Percentiles rank a stretch among this genome's conserved stretches.
phyloP scores from a whole-genome alignment of 2,329 filamentous ascomycete genomes.

The Dendryphion nanum region DNA sequence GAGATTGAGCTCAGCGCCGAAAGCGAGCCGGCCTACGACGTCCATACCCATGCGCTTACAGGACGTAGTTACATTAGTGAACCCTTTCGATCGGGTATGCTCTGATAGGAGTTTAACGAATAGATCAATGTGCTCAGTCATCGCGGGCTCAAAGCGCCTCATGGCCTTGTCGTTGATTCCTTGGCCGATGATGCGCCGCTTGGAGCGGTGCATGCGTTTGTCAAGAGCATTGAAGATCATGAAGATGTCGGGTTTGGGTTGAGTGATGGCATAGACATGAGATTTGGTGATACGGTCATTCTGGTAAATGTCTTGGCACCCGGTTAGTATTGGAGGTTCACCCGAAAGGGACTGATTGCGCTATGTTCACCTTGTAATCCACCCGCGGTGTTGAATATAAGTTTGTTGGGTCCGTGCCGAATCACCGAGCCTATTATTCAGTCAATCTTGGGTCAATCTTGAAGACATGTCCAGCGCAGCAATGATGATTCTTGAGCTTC shows the following conservation, averaged over 20 bases:
- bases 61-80: too few relatives aligned
- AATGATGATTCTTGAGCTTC: background rate
- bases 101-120: conserved; percentile 20
- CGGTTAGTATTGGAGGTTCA: background rate
- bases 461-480: too few relatives aligned
- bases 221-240: conserved; percentile 23
- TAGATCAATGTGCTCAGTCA: conserved; percentile 33
- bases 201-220: conserved; percentile 35
- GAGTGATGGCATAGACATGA: conserved; percentile 6
- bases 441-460: too few relatives aligned
- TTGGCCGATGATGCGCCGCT: conserved; percentile 38
- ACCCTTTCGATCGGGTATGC: too few relatives aligned
- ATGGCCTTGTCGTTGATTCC: conserved; percentile 40
- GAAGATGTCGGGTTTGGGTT: conserved; percentile 3
- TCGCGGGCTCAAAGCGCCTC: conserved; percentile 37
- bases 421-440: conserved; percentile 47
- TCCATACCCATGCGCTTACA: conserved; percentile 27
- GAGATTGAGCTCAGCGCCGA: conserved; percentile 31
- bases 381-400: conserved; percentile 69
- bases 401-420: conserved; percentile 70
- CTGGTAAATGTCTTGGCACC: conserved; percentile 10
- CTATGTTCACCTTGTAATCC: conserved; percentile 42
- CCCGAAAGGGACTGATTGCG: conserved; percentile 12
- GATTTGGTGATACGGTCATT: conserved; percentile 10
- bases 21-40: conserved; percentile 40